Evolutionary conservation across 192 early-diverging fungal species (phyloP), one percentile per base, ranked within the genome.

Genomic region (Gaertneriomyces semiglobifer): DNA sequence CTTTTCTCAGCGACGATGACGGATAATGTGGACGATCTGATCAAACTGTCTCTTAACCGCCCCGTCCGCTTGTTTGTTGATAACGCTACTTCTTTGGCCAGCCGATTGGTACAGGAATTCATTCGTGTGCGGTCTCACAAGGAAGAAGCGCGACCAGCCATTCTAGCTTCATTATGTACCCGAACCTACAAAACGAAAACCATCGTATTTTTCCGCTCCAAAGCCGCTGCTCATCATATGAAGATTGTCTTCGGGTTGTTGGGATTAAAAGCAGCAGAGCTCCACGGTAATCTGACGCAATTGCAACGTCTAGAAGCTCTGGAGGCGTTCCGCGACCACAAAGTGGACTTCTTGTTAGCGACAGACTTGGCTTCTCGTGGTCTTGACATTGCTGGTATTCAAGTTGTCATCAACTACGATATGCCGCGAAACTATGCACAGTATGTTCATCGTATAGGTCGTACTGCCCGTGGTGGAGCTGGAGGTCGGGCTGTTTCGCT

Each of bases 1-100:
- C 79, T 99, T 6, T 99, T 99, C 77, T 99, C 97, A 25, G 97
- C 97, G 18, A 99, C 97, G 12, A 98, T 98, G 97, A 99, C 97
- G 7, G 94, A 97, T 71, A 94, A 96, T 63, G 89, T 81, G 41
- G 94, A 99, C 66, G 89, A 97, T 69, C 83, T 99, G 20, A 89
- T 97, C 52, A 89, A 92, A 33, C 84, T 99, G 65, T 98, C 95
- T 1, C 82, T 99, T 53, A 84, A 91, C 59, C 77, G 88, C 20
- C 97, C 95, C 38, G 91, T 95, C 3, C 84, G 90, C 47, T 82
- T 97, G 8, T 93, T 95, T 74, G 87, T 99, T 20, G 93, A 99
- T 67, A 73, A 84, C 41, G 79, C 80, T 11, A 92, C 89, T n/a
- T 77, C 90, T 5, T 86, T 95, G 0, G 87, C 92, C 7, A 79